phyloP scores from a whole-genome alignment of 768 basidiomycete species.

The Podaxis sp. region DNA sequence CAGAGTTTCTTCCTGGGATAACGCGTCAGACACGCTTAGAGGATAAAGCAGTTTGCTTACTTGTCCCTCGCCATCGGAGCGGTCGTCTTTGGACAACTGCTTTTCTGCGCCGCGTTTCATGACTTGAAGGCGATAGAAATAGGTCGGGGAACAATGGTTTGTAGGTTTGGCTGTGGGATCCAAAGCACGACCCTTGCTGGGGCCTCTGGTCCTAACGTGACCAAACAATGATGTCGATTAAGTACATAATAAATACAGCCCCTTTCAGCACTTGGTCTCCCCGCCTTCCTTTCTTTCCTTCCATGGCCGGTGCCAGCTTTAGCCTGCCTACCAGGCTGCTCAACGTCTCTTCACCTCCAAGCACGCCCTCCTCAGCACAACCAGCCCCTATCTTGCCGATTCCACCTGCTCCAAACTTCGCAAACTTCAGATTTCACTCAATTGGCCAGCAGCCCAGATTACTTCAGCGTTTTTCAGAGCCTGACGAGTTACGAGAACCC shows the following conservation, averaged over 20 bases:
- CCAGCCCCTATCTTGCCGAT: not conserved
- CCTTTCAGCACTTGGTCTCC: not conserved
- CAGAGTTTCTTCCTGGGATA: constrained; percentile 17
- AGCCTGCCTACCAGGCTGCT: not conserved
- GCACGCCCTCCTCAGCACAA: not conserved
- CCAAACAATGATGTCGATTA: not conserved
- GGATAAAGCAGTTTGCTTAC: constrained; percentile 10
- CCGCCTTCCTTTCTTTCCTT: not conserved
- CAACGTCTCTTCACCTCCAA: not conserved
- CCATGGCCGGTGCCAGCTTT: constrained; percentile 1
- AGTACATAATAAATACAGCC: not conserved
- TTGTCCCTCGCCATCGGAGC: constrained; percentile 33
- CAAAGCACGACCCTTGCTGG: not conserved
- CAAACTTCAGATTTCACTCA: not conserved
- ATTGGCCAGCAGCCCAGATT: constrained; percentile 6
- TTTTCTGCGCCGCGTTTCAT: constrained; percentile 77
- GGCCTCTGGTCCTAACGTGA: not conserved
- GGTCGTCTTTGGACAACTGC: constrained; percentile 58
- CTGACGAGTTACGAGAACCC: not conserved
- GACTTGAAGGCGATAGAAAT: not conserved
- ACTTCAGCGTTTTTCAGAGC: constrained; percentile 3
- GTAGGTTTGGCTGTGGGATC: not conserved
- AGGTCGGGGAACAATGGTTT: not conserved
- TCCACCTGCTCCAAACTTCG: constrained; percentile 2
- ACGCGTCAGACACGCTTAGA: constrained; percentile 1